Conservation (phyloP, 148 eudicot genomes). For the Diospyros lotus region DNA sequence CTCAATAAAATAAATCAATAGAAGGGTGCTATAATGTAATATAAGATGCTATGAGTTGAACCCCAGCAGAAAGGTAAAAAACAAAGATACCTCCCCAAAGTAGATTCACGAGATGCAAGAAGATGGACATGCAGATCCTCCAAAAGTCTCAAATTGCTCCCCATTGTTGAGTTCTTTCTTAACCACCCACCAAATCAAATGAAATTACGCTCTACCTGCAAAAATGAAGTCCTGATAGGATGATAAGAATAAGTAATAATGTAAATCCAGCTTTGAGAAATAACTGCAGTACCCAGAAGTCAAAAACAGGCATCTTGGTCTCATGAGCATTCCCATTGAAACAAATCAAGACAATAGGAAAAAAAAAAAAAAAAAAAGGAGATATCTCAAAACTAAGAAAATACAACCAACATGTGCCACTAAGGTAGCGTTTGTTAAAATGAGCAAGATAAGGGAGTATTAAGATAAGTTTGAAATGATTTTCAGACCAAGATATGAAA, state of each 20-base stretch:
- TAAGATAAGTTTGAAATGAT: no score
- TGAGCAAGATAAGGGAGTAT: no score
- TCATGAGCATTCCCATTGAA: no score
- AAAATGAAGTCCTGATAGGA: background rate
- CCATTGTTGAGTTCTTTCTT: slow-evolving; percentile 92
- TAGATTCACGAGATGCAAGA: slow-evolving; percentile 74
- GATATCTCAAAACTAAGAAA: no score
- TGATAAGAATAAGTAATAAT: background rate
- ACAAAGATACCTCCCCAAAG: slow-evolving; percentile 60
- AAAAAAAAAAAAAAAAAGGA: no score
- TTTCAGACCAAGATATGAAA: no score
- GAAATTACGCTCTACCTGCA: slow-evolving; percentile 84
- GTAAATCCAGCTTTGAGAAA: background rate
- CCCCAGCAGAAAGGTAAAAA: background rate
- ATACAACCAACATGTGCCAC: no score
- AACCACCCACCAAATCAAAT: slow-evolving; percentile 98
- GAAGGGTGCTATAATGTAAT: background rate
- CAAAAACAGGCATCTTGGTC: background rate
- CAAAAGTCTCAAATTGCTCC: slow-evolving; percentile 78
- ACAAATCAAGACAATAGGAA: no score
- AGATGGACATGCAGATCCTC: slow-evolving; percentile 93
- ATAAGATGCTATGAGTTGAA: background rate
- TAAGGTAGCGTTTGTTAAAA: no score
- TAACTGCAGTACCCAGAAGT: background rate
- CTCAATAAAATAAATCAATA: no score